phyloP scores from a whole-genome alignment of 1,284 basidiomycete genomes.

The Inonotus obliquus region DNA sequence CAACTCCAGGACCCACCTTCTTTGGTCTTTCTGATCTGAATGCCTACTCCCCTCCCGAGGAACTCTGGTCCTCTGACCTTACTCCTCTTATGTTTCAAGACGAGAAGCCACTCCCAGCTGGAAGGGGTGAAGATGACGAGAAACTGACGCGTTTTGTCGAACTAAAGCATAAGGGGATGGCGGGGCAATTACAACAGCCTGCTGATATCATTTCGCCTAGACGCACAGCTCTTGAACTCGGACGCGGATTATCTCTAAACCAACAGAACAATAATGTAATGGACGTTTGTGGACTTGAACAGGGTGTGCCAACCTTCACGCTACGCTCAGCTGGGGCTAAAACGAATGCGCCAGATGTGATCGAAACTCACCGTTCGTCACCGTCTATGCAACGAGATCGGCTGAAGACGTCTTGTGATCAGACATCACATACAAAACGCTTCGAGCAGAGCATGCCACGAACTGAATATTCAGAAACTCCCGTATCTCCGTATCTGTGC shows the following conservation, averaged over 20 bases:
- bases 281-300: background rate
- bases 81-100: constrained; percentile 25
- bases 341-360: background rate
- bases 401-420: no score
- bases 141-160: constrained; percentile 1
- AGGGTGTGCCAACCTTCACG: background rate
- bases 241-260: background rate
- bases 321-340: background rate
- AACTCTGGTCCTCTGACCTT: constrained; percentile 41
- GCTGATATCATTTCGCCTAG: background rate
- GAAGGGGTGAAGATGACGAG: background rate
- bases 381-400: background rate
- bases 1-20: constrained; percentile 10
- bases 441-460: background rate
- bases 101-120: constrained; percentile 9
- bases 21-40: constrained; percentile 28
- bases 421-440: background rate
- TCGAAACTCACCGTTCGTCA: background rate
- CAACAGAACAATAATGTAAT: background rate
- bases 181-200: background rate
- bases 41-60: constrained; percentile 50
- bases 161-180: constrained; percentile 1
- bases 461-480: background rate
- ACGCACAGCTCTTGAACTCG: background rate
- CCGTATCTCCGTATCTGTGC: background rate